phyloP scores from a whole-genome alignment of 441 rosid species.

The Metrosideros polymorpha region DNA sequence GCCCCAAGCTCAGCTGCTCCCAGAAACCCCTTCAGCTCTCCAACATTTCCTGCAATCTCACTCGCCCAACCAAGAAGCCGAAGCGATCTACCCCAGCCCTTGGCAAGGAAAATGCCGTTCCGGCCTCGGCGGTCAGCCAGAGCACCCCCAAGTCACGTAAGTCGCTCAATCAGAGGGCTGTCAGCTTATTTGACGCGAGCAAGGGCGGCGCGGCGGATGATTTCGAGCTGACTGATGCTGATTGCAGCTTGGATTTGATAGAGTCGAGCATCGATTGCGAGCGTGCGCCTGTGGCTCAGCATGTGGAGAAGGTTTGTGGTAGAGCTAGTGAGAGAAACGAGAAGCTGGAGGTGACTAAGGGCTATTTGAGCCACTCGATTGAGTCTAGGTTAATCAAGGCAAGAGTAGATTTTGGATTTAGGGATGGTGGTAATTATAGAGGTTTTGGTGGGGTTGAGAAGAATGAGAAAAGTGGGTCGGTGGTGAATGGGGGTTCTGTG shows the following conservation, averaged over 20 bases:
- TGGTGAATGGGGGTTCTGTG: neutral
- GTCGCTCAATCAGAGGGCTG: neutral
- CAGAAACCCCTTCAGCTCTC: neutral
- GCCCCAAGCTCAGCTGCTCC: neutral
- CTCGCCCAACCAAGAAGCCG: neutral
- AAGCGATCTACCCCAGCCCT: neutral
- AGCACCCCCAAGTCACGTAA: neutral
- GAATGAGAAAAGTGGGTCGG: neutral
- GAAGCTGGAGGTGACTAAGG: conserved; percentile 25
- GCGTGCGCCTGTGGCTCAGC: neutral
- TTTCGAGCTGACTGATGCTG: neutral
- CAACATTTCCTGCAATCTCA: neutral
- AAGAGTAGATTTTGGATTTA: conserved; percentile 7
- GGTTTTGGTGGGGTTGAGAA: neutral
- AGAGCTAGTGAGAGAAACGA: conserved; percentile 2
- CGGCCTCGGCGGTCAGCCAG: neutral
- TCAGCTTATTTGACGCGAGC: neutral
- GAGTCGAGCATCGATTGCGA: conserved; percentile 53
- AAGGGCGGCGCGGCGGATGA: neutral
- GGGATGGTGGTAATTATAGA: neutral
- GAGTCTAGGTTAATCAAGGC: conserved; percentile 52
- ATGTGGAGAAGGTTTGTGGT: neutral
- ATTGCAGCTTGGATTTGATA: conserved; percentile 57
- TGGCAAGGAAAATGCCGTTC: neutral
- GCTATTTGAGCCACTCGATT: conserved; percentile 52